A percentile compares a stretch with the other conserved stretches of the same genome.
Conservation (phyloP, 257 asterid genomes). For the Nicotiana otophora region DNA sequence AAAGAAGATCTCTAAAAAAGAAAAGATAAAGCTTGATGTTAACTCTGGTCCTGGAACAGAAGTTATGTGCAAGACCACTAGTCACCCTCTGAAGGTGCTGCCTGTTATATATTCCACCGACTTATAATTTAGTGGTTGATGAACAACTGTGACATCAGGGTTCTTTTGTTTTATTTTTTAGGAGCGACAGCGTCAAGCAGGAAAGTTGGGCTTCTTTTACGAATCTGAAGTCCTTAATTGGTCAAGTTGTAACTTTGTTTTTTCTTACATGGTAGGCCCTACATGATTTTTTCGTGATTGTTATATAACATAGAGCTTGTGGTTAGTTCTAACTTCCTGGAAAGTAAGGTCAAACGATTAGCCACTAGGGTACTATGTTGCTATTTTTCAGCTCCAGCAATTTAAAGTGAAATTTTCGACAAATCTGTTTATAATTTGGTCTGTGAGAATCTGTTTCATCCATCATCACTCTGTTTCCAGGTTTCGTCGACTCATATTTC, state of each 20-base stretch:
- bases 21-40: constrained; percentile 66
- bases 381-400: background rate
- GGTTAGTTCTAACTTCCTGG: background rate
- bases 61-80: constrained; percentile 52
- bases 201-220: constrained; percentile 57
- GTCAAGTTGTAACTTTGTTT: constrained; percentile 65
- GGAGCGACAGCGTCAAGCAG: constrained; percentile 70
- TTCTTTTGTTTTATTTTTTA: constrained; percentile 15
- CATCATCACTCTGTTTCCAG: constrained; percentile 29
- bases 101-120: constrained; percentile 12
- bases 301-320: background rate
- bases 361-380: background rate
- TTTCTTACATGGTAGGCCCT: constrained; percentile 55
- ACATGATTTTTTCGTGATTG: background rate
- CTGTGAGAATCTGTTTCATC: background rate
- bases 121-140: background rate
- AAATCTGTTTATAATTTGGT: background rate
- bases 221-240: constrained; percentile 82
- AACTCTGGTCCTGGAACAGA: constrained; percentile 68
- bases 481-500: constrained; percentile 41
- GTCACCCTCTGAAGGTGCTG: constrained; percentile 86
- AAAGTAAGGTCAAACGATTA: background rate
- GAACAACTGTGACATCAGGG: background rate
- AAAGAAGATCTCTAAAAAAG: constrained; percentile 70
- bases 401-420: background rate